Conservation (phyloP, 75 land plant species). For the Selaginella moellendorffii region DNA sequence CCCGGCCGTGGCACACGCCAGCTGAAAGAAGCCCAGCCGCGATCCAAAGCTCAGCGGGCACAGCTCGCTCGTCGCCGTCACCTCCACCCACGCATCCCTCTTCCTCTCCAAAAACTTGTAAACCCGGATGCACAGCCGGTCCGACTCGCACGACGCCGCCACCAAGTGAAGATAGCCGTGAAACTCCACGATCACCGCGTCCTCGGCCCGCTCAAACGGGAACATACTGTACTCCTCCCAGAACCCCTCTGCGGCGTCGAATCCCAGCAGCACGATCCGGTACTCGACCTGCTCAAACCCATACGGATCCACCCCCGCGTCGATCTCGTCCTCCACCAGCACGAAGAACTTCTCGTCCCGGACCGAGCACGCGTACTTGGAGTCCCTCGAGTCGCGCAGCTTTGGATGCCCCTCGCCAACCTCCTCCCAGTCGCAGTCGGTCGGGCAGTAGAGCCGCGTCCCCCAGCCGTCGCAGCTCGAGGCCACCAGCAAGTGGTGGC, state of each 20-base stretch:
- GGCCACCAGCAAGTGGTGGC: constrained; percentile 4
- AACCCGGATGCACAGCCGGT: constrained; percentile 1
- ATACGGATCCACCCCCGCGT: constrained; percentile 3
- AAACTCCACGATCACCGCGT: constrained; percentile 3
- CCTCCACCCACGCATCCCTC: not conserved
- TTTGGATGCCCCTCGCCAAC: constrained; percentile 10
- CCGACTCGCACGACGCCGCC: constrained; percentile 5
- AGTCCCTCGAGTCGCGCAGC: constrained; percentile 8
- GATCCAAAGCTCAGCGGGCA: constrained; percentile 1
- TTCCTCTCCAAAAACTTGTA: constrained; percentile 2
- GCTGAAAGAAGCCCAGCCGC: constrained; percentile 2
- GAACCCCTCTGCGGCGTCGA: not conserved
- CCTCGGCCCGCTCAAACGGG: constrained; percentile 5
- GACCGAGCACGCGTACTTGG: not conserved
- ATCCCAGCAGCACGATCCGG: not conserved
- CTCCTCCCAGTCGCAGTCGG: constrained; percentile 2
- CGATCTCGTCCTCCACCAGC: constrained; percentile 7
- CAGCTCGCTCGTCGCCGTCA: not conserved
- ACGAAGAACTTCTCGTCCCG: constrained; percentile 6
- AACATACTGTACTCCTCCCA: constrained; percentile 7
- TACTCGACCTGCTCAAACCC: constrained; percentile 6
- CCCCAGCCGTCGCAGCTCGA: constrained; percentile 6
- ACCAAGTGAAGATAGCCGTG: not conserved
- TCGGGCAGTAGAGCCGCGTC: constrained; percentile 6
- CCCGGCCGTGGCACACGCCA: constrained; percentile 1